phyloP scores from a whole-genome alignment of 2,329 filamentous ascomycete genomes.

The Monosporascus sp. region DNA sequence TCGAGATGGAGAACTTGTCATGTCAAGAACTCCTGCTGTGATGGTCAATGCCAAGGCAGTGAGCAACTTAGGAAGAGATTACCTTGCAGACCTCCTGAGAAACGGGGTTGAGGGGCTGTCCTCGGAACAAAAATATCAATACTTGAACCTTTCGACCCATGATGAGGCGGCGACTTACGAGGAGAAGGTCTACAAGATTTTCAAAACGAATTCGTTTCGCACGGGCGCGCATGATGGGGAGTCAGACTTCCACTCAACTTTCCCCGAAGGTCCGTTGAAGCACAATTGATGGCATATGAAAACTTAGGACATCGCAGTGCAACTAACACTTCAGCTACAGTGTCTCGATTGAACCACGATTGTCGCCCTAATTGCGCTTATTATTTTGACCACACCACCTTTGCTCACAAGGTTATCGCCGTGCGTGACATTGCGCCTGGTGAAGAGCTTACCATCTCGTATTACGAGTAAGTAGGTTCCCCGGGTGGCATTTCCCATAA shows the following conservation, averaged over 20 bases:
- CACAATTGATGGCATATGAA: no score
- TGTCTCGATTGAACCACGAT: slow-evolving; percentile 36
- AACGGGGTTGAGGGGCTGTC: slow-evolving; percentile 22
- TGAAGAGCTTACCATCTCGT: slow-evolving; percentile 37
- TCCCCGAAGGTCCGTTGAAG: slow-evolving; percentile 23
- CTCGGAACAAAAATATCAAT: slow-evolving; percentile 10
- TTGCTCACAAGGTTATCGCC: slow-evolving; percentile 32
- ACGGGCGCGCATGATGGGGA: slow-evolving; percentile 17
- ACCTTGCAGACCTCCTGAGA: slow-evolving; percentile 18
- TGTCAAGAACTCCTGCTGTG: slow-evolving; percentile 24
- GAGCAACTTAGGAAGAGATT: slow-evolving; percentile 10
- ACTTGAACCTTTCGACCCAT: slow-evolving; percentile 25
- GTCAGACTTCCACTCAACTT: slow-evolving; percentile 25
- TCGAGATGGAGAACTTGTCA: slow-evolving; percentile 20
- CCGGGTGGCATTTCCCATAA: not conserved
- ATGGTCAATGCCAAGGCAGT: slow-evolving; percentile 27
- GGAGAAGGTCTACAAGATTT: slow-evolving; percentile 24
- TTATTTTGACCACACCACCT: slow-evolving; percentile 29
- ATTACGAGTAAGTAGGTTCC: slow-evolving; percentile 26
- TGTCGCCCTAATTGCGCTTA: slow-evolving; percentile 36
- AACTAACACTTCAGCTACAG: slow-evolving; percentile 9
- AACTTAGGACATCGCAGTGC: no score
- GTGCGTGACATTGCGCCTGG: slow-evolving; percentile 31
- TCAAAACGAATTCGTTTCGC: slow-evolving; percentile 27
- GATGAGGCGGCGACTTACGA: slow-evolving; percentile 8